Base-by-base conservation (phyloP, 129 eudicot genomes). In the Saposhnikovia divaricata region DNA sequence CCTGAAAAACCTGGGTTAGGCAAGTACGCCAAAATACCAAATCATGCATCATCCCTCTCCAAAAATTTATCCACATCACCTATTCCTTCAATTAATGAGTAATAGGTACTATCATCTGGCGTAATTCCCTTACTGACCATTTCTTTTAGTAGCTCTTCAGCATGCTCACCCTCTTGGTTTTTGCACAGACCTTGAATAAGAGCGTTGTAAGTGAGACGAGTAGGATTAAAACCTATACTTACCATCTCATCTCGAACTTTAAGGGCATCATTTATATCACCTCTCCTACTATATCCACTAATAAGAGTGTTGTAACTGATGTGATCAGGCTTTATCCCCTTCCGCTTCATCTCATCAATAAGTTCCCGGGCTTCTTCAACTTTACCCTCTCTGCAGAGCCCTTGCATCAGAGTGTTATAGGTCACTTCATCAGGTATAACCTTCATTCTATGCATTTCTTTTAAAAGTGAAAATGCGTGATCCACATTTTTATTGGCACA, bases 181-280 rank as follows among this genome's bases (percentile, higher is more conserved):
- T 79, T 87, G 89, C 96, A 90, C 59, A 86, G 83, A 18, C 98
- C 98, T 82, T 89, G 83, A 81, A 90, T 90, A 50, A 92, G 93
- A 75, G 93, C 92, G 51, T 89, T 92, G 71, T 90, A 90, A 13
- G 96, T 89, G 77, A 89, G 74, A 48, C 72, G 84, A 9, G 93
- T 90, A 31, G 93, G 96, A 73, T 80, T 83, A 18, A 86, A 87
- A 78, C 98, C 96, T 38, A 48, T 50, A 77, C 85, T 85, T 71
- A 87, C 11, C 98, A 92, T 92, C 79, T 43, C 87, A 82, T 90
- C 91, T 34, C 80, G 86, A 77, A 90, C 87, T 83, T 69, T 80
- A n/a, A 92, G 81, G 2, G 98, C 98, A 81, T 84, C 90, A 75
- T 87, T 79, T 86, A 84, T 77, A 79, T 92, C 88, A 74, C 98